These are phyloP conservation scores for Trypanosoma melophagium DNA, from an alignment of 208 protist species.

Conservation along the genomic window DNA sequence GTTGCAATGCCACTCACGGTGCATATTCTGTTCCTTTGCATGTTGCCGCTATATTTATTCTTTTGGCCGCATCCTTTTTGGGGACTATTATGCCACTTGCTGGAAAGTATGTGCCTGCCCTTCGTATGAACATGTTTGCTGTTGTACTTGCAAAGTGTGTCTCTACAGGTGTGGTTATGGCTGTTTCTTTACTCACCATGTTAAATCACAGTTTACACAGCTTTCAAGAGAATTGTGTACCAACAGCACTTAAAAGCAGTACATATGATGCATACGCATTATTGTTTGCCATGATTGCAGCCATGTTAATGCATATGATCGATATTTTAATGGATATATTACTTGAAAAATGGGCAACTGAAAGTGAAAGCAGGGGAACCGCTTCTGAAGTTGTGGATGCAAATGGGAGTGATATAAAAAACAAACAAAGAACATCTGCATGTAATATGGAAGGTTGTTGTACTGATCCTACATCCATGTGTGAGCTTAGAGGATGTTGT, in stretches of 20 bases:
- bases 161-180: conserved; percentile 57
- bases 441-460: background rate
- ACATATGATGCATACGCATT: conserved; percentile 48
- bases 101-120: conserved; percentile 35
- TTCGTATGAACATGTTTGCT: conserved; percentile 38
- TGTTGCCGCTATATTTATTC: conserved; percentile 62
- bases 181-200: conserved; percentile 63
- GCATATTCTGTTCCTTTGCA: conserved; percentile 51
- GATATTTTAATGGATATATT: conserved; percentile 38
- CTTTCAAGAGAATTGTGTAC: conserved; percentile 43
- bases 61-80: conserved; percentile 45
- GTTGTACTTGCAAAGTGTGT: conserved; percentile 55
- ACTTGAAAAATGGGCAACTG: conserved; percentile 34
- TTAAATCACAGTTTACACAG: conserved; percentile 42
- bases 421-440: background rate
- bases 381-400: background rate
- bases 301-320: conserved; percentile 57
- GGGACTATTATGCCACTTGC: conserved; percentile 50
- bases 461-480: background rate
- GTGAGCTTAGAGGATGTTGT: conserved; percentile 6
- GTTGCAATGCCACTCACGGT: conserved; percentile 34
- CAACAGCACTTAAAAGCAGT: conserved; percentile 30
- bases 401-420: background rate
- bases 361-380: background rate
- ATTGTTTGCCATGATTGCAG: conserved; percentile 48